Evolutionary conservation across 306 rosid species (phyloP), one percentile per base, ranked within the genome.

Genomic region (Corylus heterophylla): DNA sequence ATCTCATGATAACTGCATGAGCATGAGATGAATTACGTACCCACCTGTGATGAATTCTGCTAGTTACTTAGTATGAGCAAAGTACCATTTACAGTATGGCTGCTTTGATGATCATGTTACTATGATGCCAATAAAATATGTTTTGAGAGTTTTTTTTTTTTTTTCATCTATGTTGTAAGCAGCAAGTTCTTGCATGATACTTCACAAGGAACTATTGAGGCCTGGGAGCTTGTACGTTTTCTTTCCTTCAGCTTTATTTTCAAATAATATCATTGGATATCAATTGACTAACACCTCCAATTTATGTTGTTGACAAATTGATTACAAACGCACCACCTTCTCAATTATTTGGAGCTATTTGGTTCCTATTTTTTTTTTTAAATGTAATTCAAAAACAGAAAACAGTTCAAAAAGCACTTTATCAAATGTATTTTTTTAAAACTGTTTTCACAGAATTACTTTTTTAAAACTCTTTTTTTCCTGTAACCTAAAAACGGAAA

Each of bases 161-260:
- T 77, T 27, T 47, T 47, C 48, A 50, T 62, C 69, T 45, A 20
- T 86, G 68, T 75, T 79, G 44, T 74, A 59, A 85, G 78, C 92
- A 92, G 96, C 86, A 84, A 77, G 87, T 74, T 91, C 75, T 72
- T 92, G 52, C 2, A 52, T 61, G 88, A 83, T 56, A 78, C 80
- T 6, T 73, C 77, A 75, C 83, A 77, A 47, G 52, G 76, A 79
- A 84, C 88, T 62, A 51, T 91, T 73, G 95, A 95, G 83, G 95
- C 90, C 45, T 92, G 97, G 97, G 97, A 91, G 87, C 97, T 94
- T 52, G 98, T 95, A 90, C 39, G 97, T 86, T 77, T 80, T 87
- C 44, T 72, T 61, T 50, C 74, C 80, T 45, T 75, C 42, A 12
- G 27, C 1, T 52, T n/a, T n/a, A 18, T n/a, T 39, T 37, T 42